These are phyloP conservation scores for Giardia muris DNA, from an alignment of 208 protist species.

Conservation along the genomic window DNA sequence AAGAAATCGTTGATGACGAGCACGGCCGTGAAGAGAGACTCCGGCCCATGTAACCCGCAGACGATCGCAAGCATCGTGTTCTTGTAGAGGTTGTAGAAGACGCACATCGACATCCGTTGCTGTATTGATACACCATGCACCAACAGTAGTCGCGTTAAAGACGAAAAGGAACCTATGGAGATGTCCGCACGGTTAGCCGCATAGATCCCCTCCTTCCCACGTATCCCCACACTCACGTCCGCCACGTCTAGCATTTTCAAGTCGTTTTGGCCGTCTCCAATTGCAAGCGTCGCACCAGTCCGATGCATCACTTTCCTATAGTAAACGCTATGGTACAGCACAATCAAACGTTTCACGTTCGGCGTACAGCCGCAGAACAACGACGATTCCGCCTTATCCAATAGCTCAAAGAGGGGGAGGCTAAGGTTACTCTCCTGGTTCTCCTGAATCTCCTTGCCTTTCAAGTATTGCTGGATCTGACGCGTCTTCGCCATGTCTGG, in stretches of 20 bases:
- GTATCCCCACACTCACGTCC: constrained; percentile 35
- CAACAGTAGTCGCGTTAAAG: constrained; percentile 31
- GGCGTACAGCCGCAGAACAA: neutral
- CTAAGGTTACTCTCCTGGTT: neutral
- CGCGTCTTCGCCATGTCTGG: neutral
- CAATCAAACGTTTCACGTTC: neutral
- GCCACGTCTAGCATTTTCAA: constrained; percentile 37
- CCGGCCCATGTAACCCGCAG: neutral
- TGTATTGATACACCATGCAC: constrained; percentile 30
- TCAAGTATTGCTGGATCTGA: neutral
- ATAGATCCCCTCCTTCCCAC: constrained; percentile 36
- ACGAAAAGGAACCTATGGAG: constrained; percentile 31
- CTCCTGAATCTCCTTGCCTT: neutral
- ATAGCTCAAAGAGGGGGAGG: neutral
- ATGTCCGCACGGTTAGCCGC: constrained; percentile 36
- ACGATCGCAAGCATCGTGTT: neutral
- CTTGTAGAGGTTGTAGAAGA: neutral
- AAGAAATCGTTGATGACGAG: neutral
- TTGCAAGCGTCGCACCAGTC: constrained; percentile 10
- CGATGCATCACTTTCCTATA: neutral
- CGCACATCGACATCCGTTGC: neutral
- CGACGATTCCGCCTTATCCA: neutral
- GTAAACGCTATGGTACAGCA: neutral
- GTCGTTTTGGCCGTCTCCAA: constrained; percentile 43
- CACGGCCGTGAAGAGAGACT: neutral